phyloP scores from a whole-genome alignment of 75 land plant genomes.

The Picea sitchensis region DNA sequence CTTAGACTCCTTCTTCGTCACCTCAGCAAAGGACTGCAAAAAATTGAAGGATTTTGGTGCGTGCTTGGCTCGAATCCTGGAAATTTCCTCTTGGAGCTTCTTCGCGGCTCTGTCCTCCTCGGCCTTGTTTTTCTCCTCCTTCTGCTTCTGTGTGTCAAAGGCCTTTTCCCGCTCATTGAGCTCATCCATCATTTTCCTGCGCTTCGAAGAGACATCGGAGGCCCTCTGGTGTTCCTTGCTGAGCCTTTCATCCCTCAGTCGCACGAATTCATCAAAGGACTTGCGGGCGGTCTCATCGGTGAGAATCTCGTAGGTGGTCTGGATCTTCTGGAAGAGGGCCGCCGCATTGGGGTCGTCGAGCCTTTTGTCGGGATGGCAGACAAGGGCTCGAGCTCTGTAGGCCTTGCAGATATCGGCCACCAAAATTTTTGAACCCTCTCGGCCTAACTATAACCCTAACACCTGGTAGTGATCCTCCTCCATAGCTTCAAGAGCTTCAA shows the following conservation, averaged over 20 bases:
- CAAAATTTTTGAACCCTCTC: constrained; percentile 46
- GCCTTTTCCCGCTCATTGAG: constrained; percentile 53
- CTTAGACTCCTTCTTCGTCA: background rate
- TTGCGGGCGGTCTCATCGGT: constrained; percentile 62
- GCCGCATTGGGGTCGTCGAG: constrained; percentile 80
- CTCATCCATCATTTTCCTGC: constrained; percentile 67
- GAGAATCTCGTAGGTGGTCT: constrained; percentile 68
- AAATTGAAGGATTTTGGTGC: constrained; percentile 18
- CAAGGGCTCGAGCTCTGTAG: constrained; percentile 52
- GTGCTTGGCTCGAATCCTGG: constrained; percentile 59
- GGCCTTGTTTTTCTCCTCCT: constrained; percentile 21
- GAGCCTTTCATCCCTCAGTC: constrained; percentile 48
- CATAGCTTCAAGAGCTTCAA: no score
- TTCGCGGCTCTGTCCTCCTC: constrained; percentile 61
- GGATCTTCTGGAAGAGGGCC: constrained; percentile 62
- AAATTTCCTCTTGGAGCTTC: constrained; percentile 69
- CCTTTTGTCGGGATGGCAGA: constrained; percentile 86
- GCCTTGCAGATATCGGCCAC: constrained; percentile 67
- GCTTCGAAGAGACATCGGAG: constrained; percentile 35
- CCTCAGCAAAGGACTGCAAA: constrained; percentile 1
- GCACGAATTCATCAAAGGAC: constrained; percentile 67
- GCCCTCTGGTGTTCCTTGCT: constrained; percentile 26
- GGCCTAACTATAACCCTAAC: constrained; percentile 68
- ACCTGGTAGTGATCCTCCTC: constrained; percentile 66
- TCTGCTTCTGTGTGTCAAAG: constrained; percentile 21